Evolutionary conservation across 352 stramenopile species (phyloP), one percentile per base, ranked within the genome.

Genomic region (Peronospora farinosa): DNA sequence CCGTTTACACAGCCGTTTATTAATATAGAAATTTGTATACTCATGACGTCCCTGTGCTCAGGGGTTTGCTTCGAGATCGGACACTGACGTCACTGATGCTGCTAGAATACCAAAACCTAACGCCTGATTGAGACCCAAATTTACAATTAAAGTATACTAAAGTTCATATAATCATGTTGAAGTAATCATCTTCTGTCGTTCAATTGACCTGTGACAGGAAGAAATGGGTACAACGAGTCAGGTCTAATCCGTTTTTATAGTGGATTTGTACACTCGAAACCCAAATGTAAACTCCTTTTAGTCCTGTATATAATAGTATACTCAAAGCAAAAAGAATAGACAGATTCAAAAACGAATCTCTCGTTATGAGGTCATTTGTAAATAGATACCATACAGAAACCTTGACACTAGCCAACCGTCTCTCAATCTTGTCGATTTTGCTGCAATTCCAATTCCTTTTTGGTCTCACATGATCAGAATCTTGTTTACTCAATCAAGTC

Each of bases 401-500:
- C 3, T 0, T 5, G 3, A 5, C 5, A 7, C 23, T 7, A 27
- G n/a, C 17, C 42, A 31, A 49, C 54, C 41, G 12, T 59, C 55
- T 63, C 54, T 47, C 49, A 6, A 27, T 27, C 23, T 27, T 15
- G 36, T 15, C 38, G 32, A 30, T 32, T 21, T 35, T 8, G 38
- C 38, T 49, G 54, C 44, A 54, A 50, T 16, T 43, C 59, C 38
- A n/a, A 28, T 37, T 47, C 36, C 30, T 17, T 37, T n/a, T 47
- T 6, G 30, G 16, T 17, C 31, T 37, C 31, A 37, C 12, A 37
- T 4, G 31, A 16, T 37, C 13, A 37, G 4, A 11, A 2, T 3
- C 27, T 7, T 31, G n/a, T 7, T 57, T 66, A 66, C 36, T 62
- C 57, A 40, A 62, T 58, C 17, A 19, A 46, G 7, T 67, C 58